These are phyloP conservation scores for Neopestalotiopsis sp. DNA, from an alignment of 2,329 filamentous ascomycete genomes.

Conservation along the genomic window DNA sequence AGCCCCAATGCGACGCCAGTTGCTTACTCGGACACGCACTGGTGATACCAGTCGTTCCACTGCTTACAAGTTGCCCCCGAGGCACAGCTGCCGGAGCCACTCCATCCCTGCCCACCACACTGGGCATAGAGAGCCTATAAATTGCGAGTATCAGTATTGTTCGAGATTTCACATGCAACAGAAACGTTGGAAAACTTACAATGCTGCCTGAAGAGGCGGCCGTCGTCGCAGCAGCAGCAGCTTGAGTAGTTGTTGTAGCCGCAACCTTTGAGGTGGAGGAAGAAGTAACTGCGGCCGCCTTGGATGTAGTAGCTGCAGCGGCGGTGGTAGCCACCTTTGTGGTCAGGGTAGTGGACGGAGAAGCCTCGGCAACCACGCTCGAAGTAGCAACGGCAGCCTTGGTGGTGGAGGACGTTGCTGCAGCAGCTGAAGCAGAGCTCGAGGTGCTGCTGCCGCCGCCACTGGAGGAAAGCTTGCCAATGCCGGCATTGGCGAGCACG, in stretches of 20 bases:
- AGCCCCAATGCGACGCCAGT: too few relatives aligned
- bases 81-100: background rate
- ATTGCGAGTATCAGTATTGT: background rate
- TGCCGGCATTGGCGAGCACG: background rate
- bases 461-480: background rate
- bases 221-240: background rate
- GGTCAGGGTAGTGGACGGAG: background rate
- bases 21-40: background rate
- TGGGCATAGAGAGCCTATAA: background rate
- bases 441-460: background rate
- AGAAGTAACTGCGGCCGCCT: background rate
- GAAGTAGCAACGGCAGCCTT: background rate
- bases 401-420: background rate
- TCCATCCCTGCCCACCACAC: background rate
- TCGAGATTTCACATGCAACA: background rate
- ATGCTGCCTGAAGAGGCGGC: background rate
- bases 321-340: background rate
- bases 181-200: background rate
- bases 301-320: background rate
- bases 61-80: background rate
- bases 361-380: background rate
- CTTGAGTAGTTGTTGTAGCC: background rate
- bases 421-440: background rate
- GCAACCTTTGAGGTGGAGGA: background rate
- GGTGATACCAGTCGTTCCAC: constrained; percentile 1